phyloP scores from a whole-genome alignment of 495 filamentous ascomycete species.

The Umbilicaria muhlenbergii region DNA sequence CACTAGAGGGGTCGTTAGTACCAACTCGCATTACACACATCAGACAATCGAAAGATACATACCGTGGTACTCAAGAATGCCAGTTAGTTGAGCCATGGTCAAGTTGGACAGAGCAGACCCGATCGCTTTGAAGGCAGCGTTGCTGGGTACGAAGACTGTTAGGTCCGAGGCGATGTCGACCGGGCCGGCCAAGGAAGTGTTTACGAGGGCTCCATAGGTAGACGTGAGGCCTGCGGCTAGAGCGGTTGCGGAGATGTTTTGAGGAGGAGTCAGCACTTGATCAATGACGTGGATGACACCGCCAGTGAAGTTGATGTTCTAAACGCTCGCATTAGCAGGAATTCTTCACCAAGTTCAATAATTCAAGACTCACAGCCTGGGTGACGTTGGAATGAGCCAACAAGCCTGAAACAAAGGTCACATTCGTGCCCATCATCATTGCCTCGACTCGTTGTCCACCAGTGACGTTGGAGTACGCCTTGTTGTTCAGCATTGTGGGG shows the following conservation, averaged over 20 bases:
- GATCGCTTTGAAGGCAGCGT: constrained; percentile 45
- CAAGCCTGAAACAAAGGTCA: constrained; percentile 19
- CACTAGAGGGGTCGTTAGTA: constrained; percentile 33
- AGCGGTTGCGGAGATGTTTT: constrained; percentile 31
- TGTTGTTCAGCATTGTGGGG: constrained; percentile 19
- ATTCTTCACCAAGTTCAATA: not conserved
- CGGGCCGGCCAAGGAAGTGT: constrained; percentile 23
- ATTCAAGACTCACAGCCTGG: constrained; percentile 14
- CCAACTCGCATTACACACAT: not conserved
- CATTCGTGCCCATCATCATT: constrained; percentile 2
- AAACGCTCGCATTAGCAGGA: not conserved
- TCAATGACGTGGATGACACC: constrained; percentile 56
- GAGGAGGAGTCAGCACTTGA: constrained; percentile 37
- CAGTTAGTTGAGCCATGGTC: constrained; percentile 26
- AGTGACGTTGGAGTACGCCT: constrained; percentile 13
- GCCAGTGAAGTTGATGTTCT: constrained; percentile 44
- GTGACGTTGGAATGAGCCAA: constrained; percentile 16
- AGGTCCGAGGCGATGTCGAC: constrained; percentile 30
- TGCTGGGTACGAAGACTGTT: constrained; percentile 47
- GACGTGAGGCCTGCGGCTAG: constrained; percentile 37
- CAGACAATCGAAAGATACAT: not conserved
- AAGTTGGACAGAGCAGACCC: constrained; percentile 33
- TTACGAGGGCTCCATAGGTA: constrained; percentile 36
- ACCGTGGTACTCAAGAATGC: constrained; percentile 24
- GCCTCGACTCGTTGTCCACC: constrained; percentile 15